Base-by-base conservation (phyloP, 2,329 filamentous ascomycete genomes). In the Calonectria pauciramosa region DNA sequence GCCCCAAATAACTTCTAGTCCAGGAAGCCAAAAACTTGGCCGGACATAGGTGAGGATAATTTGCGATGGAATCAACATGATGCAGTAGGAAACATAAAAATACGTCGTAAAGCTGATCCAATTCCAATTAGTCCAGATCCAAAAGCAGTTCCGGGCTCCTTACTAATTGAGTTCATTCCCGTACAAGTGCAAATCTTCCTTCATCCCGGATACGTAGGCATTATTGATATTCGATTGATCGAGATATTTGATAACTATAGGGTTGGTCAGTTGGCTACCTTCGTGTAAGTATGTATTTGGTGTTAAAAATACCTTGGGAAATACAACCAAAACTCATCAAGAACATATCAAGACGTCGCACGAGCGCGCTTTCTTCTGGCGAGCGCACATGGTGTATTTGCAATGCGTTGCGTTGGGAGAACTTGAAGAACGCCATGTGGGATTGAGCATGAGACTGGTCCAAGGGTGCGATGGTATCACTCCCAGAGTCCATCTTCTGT, bases 41-140 rank as follows among this genome's bases (percentile, higher is more conserved):
- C 84, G 82, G 23, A 86, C 81, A 63, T 83, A 81, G 9, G 82
- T 86, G 78, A 84, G 79, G 78, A 86, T 83, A 44, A 86, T 77
- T 73, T 84, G 86, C 26, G 83, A 84, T 0, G 84, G 83, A 59
- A 83, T 81, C 52, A 86, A 81, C 56, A 85, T 83, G 83, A 92
- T 83, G 2, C 91, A 88, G 77, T 93, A 93, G 20, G 91, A 91
- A 2, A 90, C 86, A 0, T 89, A 91, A 87, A 90, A 93, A 54
- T 87, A 88, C 1, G 90, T 88, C 64, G 80, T 81, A 70, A 86
- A 80, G 67, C 78, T 79, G 28, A 16, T 18, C 4, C 13, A 4
- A 38, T 63, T 18, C 4, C 13, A 4, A 38, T 63, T 72, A 49
- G 54, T 18, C 9, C 23, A 7, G 13, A 11, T 30, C 28, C 7